Evolutionary conservation across 2,329 filamentous ascomycete species (phyloP).

Genomic region (Aspergillus aculeatus): DNA sequence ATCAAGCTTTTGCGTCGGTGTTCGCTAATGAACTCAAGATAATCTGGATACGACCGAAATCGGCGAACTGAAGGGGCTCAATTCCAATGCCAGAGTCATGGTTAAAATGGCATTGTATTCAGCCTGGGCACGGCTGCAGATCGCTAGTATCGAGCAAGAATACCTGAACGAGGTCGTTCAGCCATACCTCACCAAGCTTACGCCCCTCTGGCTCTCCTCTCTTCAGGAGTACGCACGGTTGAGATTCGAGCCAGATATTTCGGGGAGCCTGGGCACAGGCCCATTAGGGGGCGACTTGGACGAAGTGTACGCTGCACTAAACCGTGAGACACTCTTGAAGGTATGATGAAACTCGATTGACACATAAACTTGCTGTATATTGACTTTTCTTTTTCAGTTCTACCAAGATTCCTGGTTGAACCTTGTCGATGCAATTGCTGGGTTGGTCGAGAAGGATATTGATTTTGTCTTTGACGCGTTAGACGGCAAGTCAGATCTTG

Average conservation of each 20-base stretch:
- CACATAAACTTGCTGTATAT: not conserved
- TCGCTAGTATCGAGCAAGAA: constrained; percentile 86
- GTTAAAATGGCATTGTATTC: constrained; percentile 97
- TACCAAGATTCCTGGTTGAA: constrained; percentile 98
- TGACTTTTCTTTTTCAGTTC: constrained; percentile 53
- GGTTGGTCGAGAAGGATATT: constrained; percentile 94
- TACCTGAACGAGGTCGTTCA: constrained; percentile 86
- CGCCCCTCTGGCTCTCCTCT: constrained; percentile 90
- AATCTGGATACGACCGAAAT: constrained; percentile 81
- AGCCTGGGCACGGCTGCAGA: constrained; percentile 94
- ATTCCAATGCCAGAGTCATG: constrained; percentile 96
- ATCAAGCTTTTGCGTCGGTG: too few relatives aligned
- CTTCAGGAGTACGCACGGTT: constrained; percentile 89
- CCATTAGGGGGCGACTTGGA: constrained; percentile 83
- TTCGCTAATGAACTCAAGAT: constrained; percentile 32
- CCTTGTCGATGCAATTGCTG: constrained; percentile 94
- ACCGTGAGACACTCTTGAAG: constrained; percentile 85
- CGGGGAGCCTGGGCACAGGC: constrained; percentile 78
- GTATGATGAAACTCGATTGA: constrained; percentile 31
- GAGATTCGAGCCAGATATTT: constrained; percentile 95
- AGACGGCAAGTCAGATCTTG: constrained; percentile 67
- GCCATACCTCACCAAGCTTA: constrained; percentile 84
- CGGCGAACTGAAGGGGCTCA: constrained; percentile 87
- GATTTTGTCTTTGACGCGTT: constrained; percentile 96
- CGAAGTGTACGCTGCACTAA: constrained; percentile 90